A percentile compares a stretch with the other conserved stretches of the same genome.
Evolutionary conservation across 768 basidiomycete genomes (phyloP).

Genomic region (Cystofilobasidium bisporidii): DNA sequence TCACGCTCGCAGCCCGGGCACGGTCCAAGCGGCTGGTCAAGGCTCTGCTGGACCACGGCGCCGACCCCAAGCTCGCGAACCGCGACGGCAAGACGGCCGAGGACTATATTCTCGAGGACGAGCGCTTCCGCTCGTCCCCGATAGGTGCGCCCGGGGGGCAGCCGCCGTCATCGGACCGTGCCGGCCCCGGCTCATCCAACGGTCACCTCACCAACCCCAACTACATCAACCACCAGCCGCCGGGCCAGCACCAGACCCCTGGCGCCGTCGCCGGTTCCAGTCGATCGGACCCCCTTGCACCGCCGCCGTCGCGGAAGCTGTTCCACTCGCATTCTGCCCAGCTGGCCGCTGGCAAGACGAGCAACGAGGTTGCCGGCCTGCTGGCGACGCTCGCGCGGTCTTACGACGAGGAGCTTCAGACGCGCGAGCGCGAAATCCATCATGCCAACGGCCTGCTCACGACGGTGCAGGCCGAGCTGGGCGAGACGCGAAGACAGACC

Average conservation of each 20-base stretch:
- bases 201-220: slow-evolving; percentile 10
- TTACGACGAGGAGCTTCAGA: slow-evolving; percentile 82
- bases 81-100: slow-evolving; percentile 93
- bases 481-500: slow-evolving; percentile 70
- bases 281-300: background rate
- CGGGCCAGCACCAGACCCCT: background rate
- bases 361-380: slow-evolving; percentile 75
- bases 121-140: slow-evolving; percentile 87
- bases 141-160: slow-evolving; percentile 50
- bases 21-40: slow-evolving; percentile 91
- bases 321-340: slow-evolving; percentile 80
- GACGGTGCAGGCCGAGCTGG: slow-evolving; percentile 81
- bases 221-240: slow-evolving; percentile 10
- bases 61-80: slow-evolving; percentile 88
- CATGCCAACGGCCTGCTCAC: slow-evolving; percentile 78
- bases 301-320: slow-evolving; percentile 48
- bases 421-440: slow-evolving; percentile 80
- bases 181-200: background rate
- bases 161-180: slow-evolving; percentile 6
- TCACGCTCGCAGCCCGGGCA: slow-evolving; percentile 93
- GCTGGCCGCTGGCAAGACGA: slow-evolving; percentile 70
- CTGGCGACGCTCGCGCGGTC: slow-evolving; percentile 77
- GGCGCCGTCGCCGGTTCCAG: background rate
- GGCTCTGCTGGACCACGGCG: slow-evolving; percentile 88
- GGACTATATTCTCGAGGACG: slow-evolving; percentile 97